Conservation (phyloP, 2,329 filamentous ascomycete species). For the Cadophora sp. region DNA sequence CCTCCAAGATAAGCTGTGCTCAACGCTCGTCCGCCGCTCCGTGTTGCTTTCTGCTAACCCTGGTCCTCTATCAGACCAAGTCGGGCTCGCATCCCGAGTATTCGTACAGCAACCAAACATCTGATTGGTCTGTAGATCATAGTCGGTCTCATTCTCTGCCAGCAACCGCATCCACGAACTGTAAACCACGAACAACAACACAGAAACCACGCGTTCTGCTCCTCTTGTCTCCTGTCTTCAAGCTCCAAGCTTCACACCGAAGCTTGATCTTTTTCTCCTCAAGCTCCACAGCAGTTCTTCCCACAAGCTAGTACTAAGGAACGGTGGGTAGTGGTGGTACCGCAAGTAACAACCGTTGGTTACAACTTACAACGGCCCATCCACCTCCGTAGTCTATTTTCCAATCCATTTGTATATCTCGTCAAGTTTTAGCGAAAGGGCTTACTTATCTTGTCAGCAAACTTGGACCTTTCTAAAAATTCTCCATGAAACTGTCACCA, state of each 20-base stretch:
- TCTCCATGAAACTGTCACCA: neutral
- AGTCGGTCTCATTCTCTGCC: neutral
- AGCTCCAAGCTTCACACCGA: conserved; percentile 27
- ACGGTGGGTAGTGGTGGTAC: neutral
- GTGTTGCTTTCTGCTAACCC: neutral
- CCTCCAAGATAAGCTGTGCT: neutral
- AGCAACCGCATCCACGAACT: conserved; percentile 7
- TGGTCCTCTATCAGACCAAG: neutral
- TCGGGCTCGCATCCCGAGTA: conserved; percentile 2
- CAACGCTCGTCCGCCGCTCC: conserved; percentile 4
- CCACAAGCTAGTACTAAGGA: conserved; percentile 16
- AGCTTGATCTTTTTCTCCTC: conserved; percentile 17
- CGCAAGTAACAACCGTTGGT: neutral
- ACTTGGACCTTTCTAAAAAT: neutral
- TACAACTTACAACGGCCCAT: no score
- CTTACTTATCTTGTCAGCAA: no score
- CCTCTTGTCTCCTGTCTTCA: conserved; percentile 44
- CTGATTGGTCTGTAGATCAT: neutral
- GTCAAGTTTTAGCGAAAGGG: conserved; percentile 1
- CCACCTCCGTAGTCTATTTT: neutral
- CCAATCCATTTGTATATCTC: neutral
- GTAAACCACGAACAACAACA: conserved; percentile 11
- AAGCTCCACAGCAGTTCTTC: conserved; percentile 11
- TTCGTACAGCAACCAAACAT: neutral
- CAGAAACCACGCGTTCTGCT: conserved; percentile 17